Conservation (phyloP, 768 basidiomycete species). For the Lactarius sp. region DNA sequence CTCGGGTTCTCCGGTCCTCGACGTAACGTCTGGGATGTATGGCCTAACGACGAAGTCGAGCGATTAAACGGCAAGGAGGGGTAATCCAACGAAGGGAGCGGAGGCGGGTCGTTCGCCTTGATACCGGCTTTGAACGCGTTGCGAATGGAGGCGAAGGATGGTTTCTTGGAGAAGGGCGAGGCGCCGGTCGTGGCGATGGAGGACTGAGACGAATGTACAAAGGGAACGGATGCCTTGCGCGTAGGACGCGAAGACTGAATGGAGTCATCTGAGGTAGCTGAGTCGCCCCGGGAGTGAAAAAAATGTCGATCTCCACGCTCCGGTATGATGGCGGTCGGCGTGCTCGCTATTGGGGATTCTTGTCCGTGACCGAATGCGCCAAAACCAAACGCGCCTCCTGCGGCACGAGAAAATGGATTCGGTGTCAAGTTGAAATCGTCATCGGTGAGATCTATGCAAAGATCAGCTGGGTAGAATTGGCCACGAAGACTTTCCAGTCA, state of each 20-base stretch:
- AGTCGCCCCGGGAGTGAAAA: constrained; percentile 77
- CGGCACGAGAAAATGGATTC: constrained; percentile 63
- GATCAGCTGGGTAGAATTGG: constrained; percentile 16
- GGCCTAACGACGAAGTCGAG: constrained; percentile 68
- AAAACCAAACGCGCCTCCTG: constrained; percentile 32
- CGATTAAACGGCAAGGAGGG: constrained; percentile 75
- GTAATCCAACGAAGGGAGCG: constrained; percentile 67
- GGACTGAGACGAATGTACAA: constrained; percentile 66
- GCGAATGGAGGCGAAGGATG: constrained; percentile 81
- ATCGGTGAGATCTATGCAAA: constrained; percentile 65
- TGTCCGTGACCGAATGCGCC: constrained; percentile 41
- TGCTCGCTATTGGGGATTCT: constrained; percentile 61
- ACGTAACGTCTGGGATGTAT: constrained; percentile 39
- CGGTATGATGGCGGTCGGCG: constrained; percentile 40
- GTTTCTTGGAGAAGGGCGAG: constrained; percentile 69
- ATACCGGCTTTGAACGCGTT: constrained; percentile 80
- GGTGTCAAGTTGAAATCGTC: constrained; percentile 59
- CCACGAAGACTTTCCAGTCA: constrained; percentile 24
- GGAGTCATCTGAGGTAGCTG: constrained; percentile 74
- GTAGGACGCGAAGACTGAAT: constrained; percentile 46
- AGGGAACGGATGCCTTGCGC: constrained; percentile 46
- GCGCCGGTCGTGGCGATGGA: constrained; percentile 44
- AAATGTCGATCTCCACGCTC: constrained; percentile 53
- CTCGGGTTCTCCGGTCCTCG: constrained; percentile 43
- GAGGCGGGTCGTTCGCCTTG: constrained; percentile 53